Base-by-base conservation (phyloP, 2,329 filamentous ascomycete species). In the Aspergillus tanneri region DNA sequence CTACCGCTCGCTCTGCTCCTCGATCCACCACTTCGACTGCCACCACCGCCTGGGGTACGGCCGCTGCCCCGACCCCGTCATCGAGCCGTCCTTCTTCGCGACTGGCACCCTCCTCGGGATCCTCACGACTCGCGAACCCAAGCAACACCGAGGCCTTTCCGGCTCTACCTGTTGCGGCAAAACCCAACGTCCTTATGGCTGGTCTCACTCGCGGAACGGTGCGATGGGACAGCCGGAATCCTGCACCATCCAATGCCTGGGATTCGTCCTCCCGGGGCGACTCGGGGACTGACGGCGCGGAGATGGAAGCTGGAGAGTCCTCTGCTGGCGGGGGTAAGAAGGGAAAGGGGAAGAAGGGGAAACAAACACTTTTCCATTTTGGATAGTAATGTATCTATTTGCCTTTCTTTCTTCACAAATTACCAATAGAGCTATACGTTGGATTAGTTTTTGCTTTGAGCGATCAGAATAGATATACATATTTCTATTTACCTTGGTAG, bases 131-230 rank as follows among this genome's bases (percentile, higher is more conserved):
- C 9, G 53, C 57, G 14, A 9, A 64, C 57, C 14, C 57, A 51
- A 57, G 53, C 12, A 65, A 61, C 7, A 60, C 65, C 8, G 86
- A 91, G 53, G 83, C 84, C 0, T 96, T 96, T 70, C 92, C 91
- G 0, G 85, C 90, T 1, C 77, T 96, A 1, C 91, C 91, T 0
- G 78, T 84, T 0, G 90, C 90, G 1, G 80, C 87, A 0, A 96
- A 84, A 59, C 81, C 82, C 3, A 81, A 77, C 32, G 79, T 77
- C 25, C 76, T 79, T 34, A 76, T 76, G 68, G 65, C 72, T 0
- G 74, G 74, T 6, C 68, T 74, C 40, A 76, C 74, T 2, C 71
- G 73, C 4, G 74, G 73, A 2, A 73, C 69, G 5, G 70, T 72
- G 9, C 67, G 72, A n/a, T 74, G 73, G 70, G 67, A 72, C 16